Conservation (phyloP, 805 yeast genomes). For the Pichia kluyveri region DNA sequence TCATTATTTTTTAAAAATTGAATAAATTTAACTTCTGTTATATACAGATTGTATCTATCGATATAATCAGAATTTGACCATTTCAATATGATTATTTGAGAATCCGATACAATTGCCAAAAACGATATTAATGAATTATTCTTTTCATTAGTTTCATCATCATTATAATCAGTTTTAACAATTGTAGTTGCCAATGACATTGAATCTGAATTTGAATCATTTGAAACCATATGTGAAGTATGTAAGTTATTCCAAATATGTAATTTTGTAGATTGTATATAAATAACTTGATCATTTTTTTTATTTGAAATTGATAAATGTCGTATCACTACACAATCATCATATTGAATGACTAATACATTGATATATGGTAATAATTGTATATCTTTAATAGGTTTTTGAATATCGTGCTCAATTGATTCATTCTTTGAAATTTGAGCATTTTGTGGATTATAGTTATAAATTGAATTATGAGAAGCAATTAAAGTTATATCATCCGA, state of each 20-base stretch:
- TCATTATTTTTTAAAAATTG: conserved; percentile 2
- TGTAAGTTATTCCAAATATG: conserved; percentile 4
- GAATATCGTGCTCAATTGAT: too few relatives aligned
- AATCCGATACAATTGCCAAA: conserved; percentile 1
- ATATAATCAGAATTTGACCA: conserved; percentile 4
- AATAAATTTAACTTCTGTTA: conserved; percentile 3
- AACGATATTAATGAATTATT: conserved; percentile 1
- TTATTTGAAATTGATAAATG: background rate
- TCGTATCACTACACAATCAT: conserved; percentile 2
- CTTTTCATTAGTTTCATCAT: background rate
- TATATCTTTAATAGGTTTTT: background rate
- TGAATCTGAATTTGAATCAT: conserved; percentile 18
- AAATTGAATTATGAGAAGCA: background rate
- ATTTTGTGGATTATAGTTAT: too few relatives aligned
- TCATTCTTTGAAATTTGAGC: too few relatives aligned
- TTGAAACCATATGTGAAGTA: background rate
- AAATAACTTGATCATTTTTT: background rate
- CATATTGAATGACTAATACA: conserved; percentile 1
- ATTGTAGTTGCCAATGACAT: conserved; percentile 24
- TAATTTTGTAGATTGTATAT: background rate
- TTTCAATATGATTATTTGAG: conserved; percentile 8
- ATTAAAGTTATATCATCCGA: background rate
- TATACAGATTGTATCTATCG: conserved; percentile 7
- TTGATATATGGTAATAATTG: conserved; percentile 1
- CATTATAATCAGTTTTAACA: background rate